phyloP scores from a whole-genome alignment of 106 monocot species.

The Posidonia australis region DNA sequence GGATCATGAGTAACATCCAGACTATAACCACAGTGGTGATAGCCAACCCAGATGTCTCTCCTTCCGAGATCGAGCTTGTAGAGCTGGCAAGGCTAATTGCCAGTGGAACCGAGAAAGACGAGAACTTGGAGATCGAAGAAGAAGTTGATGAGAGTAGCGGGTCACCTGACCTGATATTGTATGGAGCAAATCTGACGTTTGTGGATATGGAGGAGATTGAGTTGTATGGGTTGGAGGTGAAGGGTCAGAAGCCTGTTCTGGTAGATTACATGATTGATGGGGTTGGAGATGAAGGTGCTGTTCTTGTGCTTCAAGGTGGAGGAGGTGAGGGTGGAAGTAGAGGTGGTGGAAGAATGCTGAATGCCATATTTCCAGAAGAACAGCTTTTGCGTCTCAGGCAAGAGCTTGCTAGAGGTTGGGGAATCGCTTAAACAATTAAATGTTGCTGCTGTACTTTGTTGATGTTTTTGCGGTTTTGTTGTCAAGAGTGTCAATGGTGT shows the following conservation, averaged over 20 bases:
- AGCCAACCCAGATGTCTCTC: slow-evolving; percentile 18
- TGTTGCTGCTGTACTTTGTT: too few species aligned
- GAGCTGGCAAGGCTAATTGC: slow-evolving; percentile 49
- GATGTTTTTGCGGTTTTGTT: too few species aligned
- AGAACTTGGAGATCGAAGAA: slow-evolving; percentile 26
- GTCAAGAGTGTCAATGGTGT: too few species aligned
- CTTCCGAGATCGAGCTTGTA: slow-evolving; percentile 18
- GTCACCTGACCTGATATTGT: slow-evolving; percentile 33
- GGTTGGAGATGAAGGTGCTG: slow-evolving; percentile 1
- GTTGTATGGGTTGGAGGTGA: slow-evolving; percentile 38
- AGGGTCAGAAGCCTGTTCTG: not conserved
- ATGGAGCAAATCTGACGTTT: slow-evolving; percentile 79
- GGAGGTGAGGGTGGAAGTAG: not conserved
- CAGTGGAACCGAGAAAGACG: slow-evolving; percentile 7
- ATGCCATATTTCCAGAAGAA: not conserved
- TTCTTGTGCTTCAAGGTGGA: not conserved
- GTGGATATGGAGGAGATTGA: slow-evolving; percentile 48
- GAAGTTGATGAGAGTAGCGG: slow-evolving; percentile 10
- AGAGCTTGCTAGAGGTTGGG: not conserved
- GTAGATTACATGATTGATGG: slow-evolving; percentile 2
- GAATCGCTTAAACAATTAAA: too few species aligned
- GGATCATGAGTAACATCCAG: slow-evolving; percentile 32
- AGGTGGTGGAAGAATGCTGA: not conserved
- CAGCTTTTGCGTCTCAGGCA: not conserved
- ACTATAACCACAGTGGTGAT: slow-evolving; percentile 20